Base-by-base conservation (phyloP, 2,329 filamentous ascomycete genomes). In the Emmonsiellopsis sp. region DNA sequence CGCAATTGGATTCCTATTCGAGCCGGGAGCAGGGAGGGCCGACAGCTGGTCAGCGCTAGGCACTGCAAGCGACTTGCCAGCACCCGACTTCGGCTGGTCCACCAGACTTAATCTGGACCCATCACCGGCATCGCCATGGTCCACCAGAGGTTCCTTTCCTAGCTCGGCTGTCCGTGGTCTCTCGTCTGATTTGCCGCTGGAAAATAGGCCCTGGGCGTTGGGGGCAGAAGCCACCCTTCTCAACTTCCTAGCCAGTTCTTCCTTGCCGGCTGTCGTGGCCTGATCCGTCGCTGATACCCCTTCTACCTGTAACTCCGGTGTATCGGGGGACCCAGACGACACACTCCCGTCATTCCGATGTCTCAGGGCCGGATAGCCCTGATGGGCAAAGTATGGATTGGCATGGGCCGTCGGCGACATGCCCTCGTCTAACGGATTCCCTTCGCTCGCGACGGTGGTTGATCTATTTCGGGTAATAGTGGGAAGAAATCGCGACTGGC, bases 371-470 rank as follows among this genome's bases (percentile, higher is more conserved):
- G 93, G 93, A 62, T 90, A 90, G 54, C 93, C 93, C 73, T 98
- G 93, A 68, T 97, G 93, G 60, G 85, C 87, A 71, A 97, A 98
- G 73, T 98, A 98, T 14, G 93, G 93, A 69, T 98, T 98, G 59
- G 90, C 92, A 66, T 92, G 84, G 50, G 91, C 92, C 4, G 90
- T 97, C 31, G 93, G 93, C 65, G 91, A 95, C 64, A 95, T 79
- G 57, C 82, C 78, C 70, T 96, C 91, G 61, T 96, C 92, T 59
- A 96, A 79, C 55, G 86, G 82, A 67, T 96, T 90, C 62, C 91
- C 91, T 72, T 96, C 92, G 72, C 90, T 95, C 61, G 88, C 88
- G 53, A 94, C 88, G 31, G 92, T 97, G 56, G 87, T 85, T 37
- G 90, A 94, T 63, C 92, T 84, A 67, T 92, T 89, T 62, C 92